Conservation (phyloP, 495 filamentous ascomycete species). For the Elaphomyces granulatus region DNA sequence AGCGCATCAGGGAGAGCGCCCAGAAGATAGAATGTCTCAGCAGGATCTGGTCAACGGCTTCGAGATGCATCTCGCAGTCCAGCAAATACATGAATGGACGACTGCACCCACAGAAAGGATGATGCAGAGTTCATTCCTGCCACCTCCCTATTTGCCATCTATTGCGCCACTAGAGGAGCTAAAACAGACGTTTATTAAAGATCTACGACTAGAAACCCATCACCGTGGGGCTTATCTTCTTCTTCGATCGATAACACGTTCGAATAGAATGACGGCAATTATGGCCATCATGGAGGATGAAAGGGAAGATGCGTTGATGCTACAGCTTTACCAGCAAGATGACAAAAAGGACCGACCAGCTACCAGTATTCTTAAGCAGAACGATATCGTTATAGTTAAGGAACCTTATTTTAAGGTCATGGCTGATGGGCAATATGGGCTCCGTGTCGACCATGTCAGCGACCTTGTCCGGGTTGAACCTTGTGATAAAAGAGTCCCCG, state of each 20-base stretch:
- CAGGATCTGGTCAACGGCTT: too few relatives aligned
- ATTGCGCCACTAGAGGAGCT: neutral
- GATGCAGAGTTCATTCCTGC: too few relatives aligned
- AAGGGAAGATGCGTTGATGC: slow-evolving; percentile 23
- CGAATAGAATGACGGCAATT: slow-evolving; percentile 22
- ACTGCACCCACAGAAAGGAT: too few relatives aligned
- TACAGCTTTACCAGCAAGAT: slow-evolving; percentile 29
- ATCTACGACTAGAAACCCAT: slow-evolving; percentile 27
- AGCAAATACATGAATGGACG: too few relatives aligned
- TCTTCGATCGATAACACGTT: slow-evolving; percentile 19
- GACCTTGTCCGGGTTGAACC: too few relatives aligned
- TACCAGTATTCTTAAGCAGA: slow-evolving; percentile 5
- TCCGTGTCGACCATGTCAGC: slow-evolving; percentile 33
- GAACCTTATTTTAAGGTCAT: slow-evolving; percentile 30
- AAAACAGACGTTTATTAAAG: slow-evolving; percentile 3
- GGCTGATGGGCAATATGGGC: slow-evolving; percentile 15
- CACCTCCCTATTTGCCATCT: slow-evolving; percentile 2
- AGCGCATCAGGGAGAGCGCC: slow-evolving; percentile 11
- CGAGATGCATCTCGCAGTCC: too few relatives aligned
- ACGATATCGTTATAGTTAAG: slow-evolving; percentile 25
- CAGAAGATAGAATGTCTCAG: too few relatives aligned
- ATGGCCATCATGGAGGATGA: slow-evolving; percentile 32
- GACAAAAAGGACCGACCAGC: slow-evolving; percentile 10
- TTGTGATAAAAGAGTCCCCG: slow-evolving; percentile 15
- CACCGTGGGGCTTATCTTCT: slow-evolving; percentile 26